Percentiles rank a stretch among this genome's conserved stretches.
These are phyloP conservation scores for Helichrysum umbraculigerum DNA, from an alignment of 129 eudicot species.

Conservation along the genomic window DNA sequence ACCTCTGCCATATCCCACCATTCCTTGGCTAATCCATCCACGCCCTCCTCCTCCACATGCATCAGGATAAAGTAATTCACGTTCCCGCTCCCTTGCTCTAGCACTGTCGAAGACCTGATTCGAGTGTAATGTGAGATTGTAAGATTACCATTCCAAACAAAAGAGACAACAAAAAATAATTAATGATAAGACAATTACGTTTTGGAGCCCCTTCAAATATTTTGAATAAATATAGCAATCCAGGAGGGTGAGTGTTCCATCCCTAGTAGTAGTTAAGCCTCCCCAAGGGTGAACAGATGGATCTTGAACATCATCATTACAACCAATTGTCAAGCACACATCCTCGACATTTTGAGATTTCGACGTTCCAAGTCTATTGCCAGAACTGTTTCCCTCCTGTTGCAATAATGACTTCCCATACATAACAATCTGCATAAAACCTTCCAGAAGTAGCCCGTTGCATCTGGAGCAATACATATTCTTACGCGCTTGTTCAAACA, in stretches of 20 bases:
- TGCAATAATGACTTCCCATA: constrained; percentile 72
- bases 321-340: constrained; percentile 28
- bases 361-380: constrained; percentile 31
- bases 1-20: constrained; percentile 85
- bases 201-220: constrained; percentile 84
- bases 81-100: constrained; percentile 89
- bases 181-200: constrained; percentile 34
- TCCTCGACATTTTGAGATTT: constrained; percentile 42
- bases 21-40: constrained; percentile 98
- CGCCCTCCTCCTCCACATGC: constrained; percentile 99
- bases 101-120: constrained; percentile 95
- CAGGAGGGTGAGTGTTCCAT: constrained; percentile 83
- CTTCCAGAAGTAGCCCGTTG: constrained; percentile 93
- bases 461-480: constrained; percentile 97
- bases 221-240: constrained; percentile 79
- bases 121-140: constrained; percentile 23
- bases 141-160: constrained; percentile 17
- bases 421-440: constrained; percentile 82
- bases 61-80: constrained; percentile 93
- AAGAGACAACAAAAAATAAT: not conserved
- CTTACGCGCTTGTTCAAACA: constrained; percentile 96
- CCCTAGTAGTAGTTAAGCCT: constrained; percentile 72
- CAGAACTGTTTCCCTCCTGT: constrained; percentile 57
- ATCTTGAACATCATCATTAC: constrained; percentile 67
- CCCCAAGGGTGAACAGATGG: constrained; percentile 95